A percentile compares a stretch with the other conserved stretches of the same genome.
phyloP scores from a whole-genome alignment of 1,284 basidiomycete genomes.

The Trichosporon ovoides region DNA sequence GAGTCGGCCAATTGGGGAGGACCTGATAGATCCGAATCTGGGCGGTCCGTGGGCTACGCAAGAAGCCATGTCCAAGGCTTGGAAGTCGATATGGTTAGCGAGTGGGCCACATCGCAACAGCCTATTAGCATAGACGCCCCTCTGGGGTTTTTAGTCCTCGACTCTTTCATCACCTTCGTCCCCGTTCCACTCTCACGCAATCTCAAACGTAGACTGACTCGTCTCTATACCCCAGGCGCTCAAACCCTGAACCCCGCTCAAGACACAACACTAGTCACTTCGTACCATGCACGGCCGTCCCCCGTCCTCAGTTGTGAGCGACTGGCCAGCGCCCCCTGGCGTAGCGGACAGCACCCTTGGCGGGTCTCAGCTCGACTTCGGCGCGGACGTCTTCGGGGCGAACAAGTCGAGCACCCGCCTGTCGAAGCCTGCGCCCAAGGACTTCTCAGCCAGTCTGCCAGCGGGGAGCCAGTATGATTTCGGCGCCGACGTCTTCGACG shows the following conservation, averaged over 20 bases:
- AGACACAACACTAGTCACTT: neutral
- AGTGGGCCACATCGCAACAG: neutral
- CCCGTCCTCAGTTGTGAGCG: neutral
- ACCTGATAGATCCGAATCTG: neutral
- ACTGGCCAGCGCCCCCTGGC: neutral
- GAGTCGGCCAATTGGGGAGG: neutral
- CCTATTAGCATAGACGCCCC: too few species aligned
- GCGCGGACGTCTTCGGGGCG: neutral
- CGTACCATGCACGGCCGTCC: neutral
- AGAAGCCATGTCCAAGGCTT: neutral
- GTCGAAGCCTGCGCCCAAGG: neutral
- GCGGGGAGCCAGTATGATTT: constrained; percentile 1
- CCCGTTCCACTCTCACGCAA: neutral
- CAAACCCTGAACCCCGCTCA: too few species aligned
- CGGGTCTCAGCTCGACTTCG: neutral
- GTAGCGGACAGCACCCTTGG: neutral
- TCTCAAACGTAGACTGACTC: too few species aligned
- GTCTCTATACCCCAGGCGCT: too few species aligned
- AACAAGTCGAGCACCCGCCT: neutral
- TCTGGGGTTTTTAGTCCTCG: too few species aligned
- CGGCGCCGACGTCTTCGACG: neutral
- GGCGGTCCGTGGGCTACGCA: constrained; percentile 2
- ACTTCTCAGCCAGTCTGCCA: neutral
- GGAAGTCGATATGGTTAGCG: neutral
- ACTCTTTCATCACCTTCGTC: neutral